These are phyloP conservation scores for Trichoderma gracile DNA, from an alignment of 2,329 filamentous ascomycete genomes.

Conservation along the genomic window DNA sequence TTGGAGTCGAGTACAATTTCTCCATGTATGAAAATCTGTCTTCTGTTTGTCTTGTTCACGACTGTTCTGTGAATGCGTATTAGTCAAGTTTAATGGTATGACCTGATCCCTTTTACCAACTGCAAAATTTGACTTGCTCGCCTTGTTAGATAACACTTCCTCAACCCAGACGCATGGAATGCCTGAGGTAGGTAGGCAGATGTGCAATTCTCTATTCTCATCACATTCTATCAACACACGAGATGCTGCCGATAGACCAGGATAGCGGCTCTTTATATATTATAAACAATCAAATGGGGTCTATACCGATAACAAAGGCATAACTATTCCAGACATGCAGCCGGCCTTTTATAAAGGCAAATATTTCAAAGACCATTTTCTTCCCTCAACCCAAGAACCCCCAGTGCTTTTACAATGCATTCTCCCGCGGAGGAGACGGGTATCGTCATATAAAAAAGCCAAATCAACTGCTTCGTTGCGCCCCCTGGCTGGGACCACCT, in stretches of 20 bases:
- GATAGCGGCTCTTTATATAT: too few species aligned
- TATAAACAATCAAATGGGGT: neutral
- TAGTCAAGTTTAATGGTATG: neutral
- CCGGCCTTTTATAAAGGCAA: neutral
- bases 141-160: too few species aligned
- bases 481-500: constrained; percentile 1
- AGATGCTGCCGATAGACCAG: too few species aligned
- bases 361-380: neutral
- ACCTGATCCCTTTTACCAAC: neutral
- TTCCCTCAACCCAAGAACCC: neutral
- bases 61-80: neutral
- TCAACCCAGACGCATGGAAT: too few species aligned
- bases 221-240: too few species aligned
- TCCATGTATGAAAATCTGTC: neutral
- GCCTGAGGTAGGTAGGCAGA: too few species aligned
- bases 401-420: neutral
- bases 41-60: too few species aligned
- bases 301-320: neutral
- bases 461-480: neutral
- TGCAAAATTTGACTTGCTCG: too few species aligned
- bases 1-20: neutral
- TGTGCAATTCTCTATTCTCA: too few species aligned
- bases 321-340: neutral
- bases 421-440: constrained; percentile 3
- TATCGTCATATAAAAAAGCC: constrained; percentile 12